Percentiles rank a stretch among this genome's conserved stretches.
These are phyloP conservation scores for Taphrina flavorubra DNA, from an alignment of 1,139 yeast species.

Conservation along the genomic window DNA sequence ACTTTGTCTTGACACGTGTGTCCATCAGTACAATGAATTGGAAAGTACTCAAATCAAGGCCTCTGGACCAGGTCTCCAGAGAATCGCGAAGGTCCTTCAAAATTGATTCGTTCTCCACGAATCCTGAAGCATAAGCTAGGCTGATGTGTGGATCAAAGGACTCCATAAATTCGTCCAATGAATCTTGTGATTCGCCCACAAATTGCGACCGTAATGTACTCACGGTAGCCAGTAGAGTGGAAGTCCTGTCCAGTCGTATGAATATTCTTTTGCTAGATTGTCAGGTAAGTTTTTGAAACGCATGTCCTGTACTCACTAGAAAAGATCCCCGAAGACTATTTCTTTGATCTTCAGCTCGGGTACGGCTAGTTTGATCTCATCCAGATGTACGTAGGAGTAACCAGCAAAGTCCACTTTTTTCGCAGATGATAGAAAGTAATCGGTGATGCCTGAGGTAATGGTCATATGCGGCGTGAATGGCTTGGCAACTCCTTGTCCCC, in stretches of 20 bases:
- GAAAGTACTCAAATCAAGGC: neutral
- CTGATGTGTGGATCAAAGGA: conserved; percentile 36
- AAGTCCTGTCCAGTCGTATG: conserved; percentile 23
- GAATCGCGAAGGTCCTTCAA: neutral
- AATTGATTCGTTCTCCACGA: neutral
- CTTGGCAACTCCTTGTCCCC: conserved; percentile 28
- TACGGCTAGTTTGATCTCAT: neutral
- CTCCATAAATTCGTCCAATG: conserved; percentile 23
- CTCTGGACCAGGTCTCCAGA: neutral
- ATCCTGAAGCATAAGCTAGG: conserved; percentile 36
- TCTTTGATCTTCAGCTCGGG: conserved; percentile 18
- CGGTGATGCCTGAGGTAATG: conserved; percentile 31
- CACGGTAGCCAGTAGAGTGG: conserved; percentile 11
- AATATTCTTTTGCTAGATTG: conserved; percentile 26
- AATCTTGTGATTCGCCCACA: conserved; percentile 21
- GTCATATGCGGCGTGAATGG: conserved; percentile 38
- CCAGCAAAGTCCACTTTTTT: conserved; percentile 21
- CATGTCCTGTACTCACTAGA: conserved; percentile 18
- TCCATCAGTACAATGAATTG: conserved; percentile 36
- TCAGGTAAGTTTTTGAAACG: neutral
- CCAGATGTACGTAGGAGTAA: conserved; percentile 14
- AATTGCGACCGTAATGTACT: conserved; percentile 14
- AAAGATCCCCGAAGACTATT: conserved; percentile 24
- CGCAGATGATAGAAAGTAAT: conserved; percentile 16
- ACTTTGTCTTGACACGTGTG: conserved; percentile 4